These are phyloP conservation scores for Asterophora lycoperdoides DNA, from an alignment of 768 basidiomycete species.

Conservation along the genomic window DNA sequence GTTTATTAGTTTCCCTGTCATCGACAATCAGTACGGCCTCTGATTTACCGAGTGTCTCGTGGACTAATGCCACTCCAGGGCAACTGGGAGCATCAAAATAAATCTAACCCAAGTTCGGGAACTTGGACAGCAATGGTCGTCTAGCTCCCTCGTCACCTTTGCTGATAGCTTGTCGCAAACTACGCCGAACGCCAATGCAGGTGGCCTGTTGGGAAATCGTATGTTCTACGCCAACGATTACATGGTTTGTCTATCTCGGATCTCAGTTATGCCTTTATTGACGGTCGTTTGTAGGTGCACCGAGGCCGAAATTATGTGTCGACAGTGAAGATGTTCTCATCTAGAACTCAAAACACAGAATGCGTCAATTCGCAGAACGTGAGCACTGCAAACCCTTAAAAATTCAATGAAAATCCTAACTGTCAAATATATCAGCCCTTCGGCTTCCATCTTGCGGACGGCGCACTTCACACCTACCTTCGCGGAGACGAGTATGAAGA, in stretches of 20 bases:
- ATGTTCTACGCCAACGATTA: conserved; percentile 69
- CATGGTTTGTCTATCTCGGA: conserved; percentile 41
- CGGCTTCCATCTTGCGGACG: conserved; percentile 70
- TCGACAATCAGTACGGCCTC: conserved; percentile 39
- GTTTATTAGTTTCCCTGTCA: conserved; percentile 64
- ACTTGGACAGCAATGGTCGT: conserved; percentile 16
- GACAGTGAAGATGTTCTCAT: conserved; percentile 59
- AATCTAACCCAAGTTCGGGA: conserved; percentile 38
- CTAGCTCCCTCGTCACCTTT: conserved; percentile 32
- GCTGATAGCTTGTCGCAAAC: conserved; percentile 32
- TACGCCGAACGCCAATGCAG: conserved; percentile 48
- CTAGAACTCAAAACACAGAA: conserved; percentile 56
- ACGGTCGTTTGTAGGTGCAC: conserved; percentile 43
- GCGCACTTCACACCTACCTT: conserved; percentile 59
- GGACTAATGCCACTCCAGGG: conserved; percentile 32
- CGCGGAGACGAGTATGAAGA: conserved; percentile 69
- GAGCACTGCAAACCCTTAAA: conserved; percentile 9
- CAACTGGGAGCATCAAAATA: conserved; percentile 52
- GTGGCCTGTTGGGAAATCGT: conserved; percentile 49
- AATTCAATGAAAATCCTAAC: not conserved
- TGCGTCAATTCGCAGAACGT: conserved; percentile 64
- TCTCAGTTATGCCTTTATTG: not conserved
- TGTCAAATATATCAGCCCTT: conserved; percentile 35
- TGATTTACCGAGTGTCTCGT: conserved; percentile 9
- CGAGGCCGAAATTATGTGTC: conserved; percentile 56